Conservation (phyloP, 73 alveolate species). For the Symbiodinium pilosum region DNA sequence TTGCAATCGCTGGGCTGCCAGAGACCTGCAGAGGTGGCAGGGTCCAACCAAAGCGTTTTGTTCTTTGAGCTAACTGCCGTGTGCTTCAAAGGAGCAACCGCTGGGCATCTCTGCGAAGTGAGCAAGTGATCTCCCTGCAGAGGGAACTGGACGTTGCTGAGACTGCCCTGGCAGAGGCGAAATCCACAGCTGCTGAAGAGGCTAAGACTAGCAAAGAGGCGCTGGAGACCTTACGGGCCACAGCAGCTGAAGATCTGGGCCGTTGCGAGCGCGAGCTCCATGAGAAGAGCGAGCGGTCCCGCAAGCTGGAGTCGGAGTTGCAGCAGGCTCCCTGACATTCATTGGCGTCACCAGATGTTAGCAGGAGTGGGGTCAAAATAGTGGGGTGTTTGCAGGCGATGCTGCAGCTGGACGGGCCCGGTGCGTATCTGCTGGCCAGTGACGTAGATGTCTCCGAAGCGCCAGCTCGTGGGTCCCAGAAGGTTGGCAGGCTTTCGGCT, state of each 20-base stretch:
- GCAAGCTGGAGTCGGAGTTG: conserved; percentile 28
- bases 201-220: neutral
- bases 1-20: conserved; percentile 50
- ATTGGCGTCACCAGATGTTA: too few relatives aligned
- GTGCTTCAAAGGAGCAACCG: conserved; percentile 51
- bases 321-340: neutral
- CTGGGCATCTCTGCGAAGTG: neutral
- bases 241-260: conserved; percentile 48
- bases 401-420: conserved; percentile 26
- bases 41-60: too few relatives aligned
- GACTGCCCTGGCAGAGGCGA: neutral
- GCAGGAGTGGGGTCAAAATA: too few relatives aligned
- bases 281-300: conserved; percentile 32
- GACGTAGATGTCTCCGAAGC: conserved; percentile 53
- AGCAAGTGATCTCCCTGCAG: conserved; percentile 31
- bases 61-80: too few relatives aligned
- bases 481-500: conserved; percentile 55
- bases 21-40: too few relatives aligned
- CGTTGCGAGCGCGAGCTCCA: conserved; percentile 54
- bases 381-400: neutral
- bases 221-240: conserved; percentile 17
- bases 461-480: neutral
- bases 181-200: neutral
- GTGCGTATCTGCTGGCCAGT: conserved; percentile 29
- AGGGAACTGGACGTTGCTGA: conserved; percentile 15